Conservation (phyloP, 2,329 filamentous ascomycete species). For the Herpotrichia juniperi region DNA sequence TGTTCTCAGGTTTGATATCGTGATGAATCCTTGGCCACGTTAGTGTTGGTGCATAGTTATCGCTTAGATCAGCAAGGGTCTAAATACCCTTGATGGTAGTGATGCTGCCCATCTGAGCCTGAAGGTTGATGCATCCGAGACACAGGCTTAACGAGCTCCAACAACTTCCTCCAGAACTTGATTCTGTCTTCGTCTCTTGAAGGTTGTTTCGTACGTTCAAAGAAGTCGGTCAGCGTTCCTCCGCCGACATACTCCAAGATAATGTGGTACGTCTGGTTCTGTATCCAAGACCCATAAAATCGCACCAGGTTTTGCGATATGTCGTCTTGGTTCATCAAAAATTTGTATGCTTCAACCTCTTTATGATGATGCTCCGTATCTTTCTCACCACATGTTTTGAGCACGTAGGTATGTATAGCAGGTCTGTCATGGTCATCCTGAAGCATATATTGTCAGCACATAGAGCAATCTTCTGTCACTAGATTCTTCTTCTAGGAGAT, state of each 20-base stretch:
- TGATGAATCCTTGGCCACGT: conserved; percentile 42
- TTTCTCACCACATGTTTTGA: conserved; percentile 19
- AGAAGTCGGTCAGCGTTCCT: conserved; percentile 40
- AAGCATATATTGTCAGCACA: neutral
- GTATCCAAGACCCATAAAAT: conserved; percentile 25
- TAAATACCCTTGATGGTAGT: conserved; percentile 10
- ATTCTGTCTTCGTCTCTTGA: conserved; percentile 25
- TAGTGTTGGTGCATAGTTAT: neutral
- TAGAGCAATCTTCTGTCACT: neutral
- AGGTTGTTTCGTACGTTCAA: conserved; percentile 29
- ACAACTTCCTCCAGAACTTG: conserved; percentile 40
- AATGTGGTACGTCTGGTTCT: conserved; percentile 33
- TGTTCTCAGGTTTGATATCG: conserved; percentile 54
- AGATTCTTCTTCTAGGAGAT: neutral
- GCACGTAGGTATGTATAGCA: conserved; percentile 14
- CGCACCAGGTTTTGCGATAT: conserved; percentile 8
- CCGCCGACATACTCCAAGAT: conserved; percentile 44
- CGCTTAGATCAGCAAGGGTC: neutral
- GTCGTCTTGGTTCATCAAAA: conserved; percentile 4
- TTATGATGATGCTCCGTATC: conserved; percentile 14
- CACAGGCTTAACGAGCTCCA: conserved; percentile 34
- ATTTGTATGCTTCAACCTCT: conserved; percentile 18
- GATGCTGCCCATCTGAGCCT: neutral
- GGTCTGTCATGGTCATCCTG: neutral
- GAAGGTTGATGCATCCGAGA: conserved; percentile 27